Conservation (phyloP, 2,329 filamentous ascomycete species). For the Cercospora sp. region DNA sequence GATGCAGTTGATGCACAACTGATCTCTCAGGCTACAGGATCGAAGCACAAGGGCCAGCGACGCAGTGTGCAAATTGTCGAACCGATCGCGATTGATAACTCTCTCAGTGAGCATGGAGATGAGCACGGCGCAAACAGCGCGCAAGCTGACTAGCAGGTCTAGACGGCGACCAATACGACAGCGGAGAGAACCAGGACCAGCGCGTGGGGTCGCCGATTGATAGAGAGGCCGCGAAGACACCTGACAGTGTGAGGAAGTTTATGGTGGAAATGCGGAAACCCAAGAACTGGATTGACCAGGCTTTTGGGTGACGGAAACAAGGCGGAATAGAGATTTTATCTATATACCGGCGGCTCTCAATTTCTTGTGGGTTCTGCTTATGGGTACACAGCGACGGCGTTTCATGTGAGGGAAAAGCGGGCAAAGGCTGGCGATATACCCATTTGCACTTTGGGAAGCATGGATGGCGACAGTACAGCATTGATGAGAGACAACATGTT, state of each 20-base stretch:
- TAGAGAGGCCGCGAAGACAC: slow-evolving; percentile 27
- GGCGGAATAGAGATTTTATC: background rate
- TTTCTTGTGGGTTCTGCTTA: background rate
- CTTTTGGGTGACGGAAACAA: slow-evolving; percentile 22
- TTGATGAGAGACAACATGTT: background rate
- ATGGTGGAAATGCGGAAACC: slow-evolving; percentile 26
- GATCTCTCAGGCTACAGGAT: slow-evolving; percentile 15
- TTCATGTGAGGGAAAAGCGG: slow-evolving; percentile 12
- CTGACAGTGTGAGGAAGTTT: slow-evolving; percentile 24
- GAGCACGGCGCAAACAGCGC: slow-evolving; percentile 17
- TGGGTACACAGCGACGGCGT: slow-evolving; percentile 21
- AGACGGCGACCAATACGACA: slow-evolving; percentile 24
- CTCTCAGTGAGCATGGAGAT: slow-evolving; percentile 24
- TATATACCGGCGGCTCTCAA: background rate
- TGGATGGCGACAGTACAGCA: slow-evolving; percentile 17
- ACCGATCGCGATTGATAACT: slow-evolving; percentile 21
- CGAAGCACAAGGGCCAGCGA: slow-evolving; percentile 17
- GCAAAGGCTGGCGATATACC: slow-evolving; percentile 10
- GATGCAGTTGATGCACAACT: slow-evolving; percentile 15
- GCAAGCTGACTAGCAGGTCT: slow-evolving; percentile 23
- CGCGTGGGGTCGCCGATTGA: slow-evolving; percentile 20
- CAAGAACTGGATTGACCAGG: slow-evolving; percentile 28
- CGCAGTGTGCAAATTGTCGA: slow-evolving; percentile 29
- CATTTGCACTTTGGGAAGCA: slow-evolving; percentile 10
- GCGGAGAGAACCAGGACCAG: slow-evolving; percentile 15